Base-by-base conservation (phyloP, 495 filamentous ascomycete species). In the Penicillium herquei region DNA sequence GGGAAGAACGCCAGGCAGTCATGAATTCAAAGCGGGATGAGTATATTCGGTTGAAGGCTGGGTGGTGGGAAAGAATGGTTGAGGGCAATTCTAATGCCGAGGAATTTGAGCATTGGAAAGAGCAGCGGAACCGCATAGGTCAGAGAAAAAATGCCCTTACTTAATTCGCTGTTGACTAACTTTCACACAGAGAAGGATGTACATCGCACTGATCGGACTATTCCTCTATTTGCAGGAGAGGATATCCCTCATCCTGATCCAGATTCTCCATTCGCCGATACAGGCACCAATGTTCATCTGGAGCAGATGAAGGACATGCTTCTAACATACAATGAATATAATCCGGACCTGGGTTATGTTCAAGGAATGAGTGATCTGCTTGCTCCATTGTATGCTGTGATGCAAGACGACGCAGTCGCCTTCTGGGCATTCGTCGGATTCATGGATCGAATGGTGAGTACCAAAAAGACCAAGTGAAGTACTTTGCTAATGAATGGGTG, bases 291-390 rank as follows among this genome's bases (percentile, higher is more conserved):
- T 60, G 93, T 97, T 33, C 94, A 98, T 70, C 81, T 98, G 56
- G 94, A 98, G 65, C 94, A 98, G 69, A 87, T 98, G 84, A 98
- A 98, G 71, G 94, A 98, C 63, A 96, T 98, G 91, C 87, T 98
- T 4, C 76, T 98, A 11, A 98, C 94, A 0, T 98, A 98, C 68
- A 97, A 98, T 67, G 95, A 98, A 66, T 94, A 92, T 66, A 98
- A 97, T 75, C 87, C 82, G 32, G 88, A 91, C 41, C 78, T 98
- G 1, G 94, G 94, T 31, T 98, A 98, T 63, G 94, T 98, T 3
- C 94, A 98, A 78, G 94, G 94, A 47, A 98, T 98, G 94, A 96
- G 90, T 32, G 94, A 98, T 69, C 84, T 98, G 0, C 84, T 98
- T 3, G 91, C 95, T 0, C 94, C 94, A 7, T 90, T 98, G 40